Evolutionary conservation across 163 green algal species (phyloP), one percentile per base, ranked within the genome.

Genomic region (Chloromonas sp.): DNA sequence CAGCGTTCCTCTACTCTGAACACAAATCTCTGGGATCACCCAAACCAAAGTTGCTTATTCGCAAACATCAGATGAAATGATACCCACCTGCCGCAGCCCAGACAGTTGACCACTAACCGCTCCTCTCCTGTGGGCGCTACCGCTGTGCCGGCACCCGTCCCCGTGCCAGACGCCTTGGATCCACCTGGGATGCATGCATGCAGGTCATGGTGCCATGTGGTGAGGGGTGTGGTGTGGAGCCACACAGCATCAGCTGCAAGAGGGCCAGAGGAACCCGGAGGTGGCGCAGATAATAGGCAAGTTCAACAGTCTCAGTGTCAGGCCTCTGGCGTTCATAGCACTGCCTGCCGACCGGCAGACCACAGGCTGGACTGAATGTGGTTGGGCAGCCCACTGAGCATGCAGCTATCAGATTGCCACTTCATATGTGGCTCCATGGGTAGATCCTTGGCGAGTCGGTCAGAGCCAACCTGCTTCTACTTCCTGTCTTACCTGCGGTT

Each of bases 51-150:
- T 36, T 36, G 36, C 36, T 36, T 36, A 36, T 36, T 36, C 36
- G 36, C 36, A 36, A 36, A 36, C 36, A 36, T 36, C 36, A 36
- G 36, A 36, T 36, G 36, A 36, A 36, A 36, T 36, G 36, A 36
- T 36, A 36, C 36, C 36, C 36, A 36, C 36, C 36, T 36, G 57
- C 96, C 96, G 83, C 96, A 98, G 70, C 85, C 81, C 70, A 98
- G 86, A 91, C 96, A 98, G 89, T 98, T 98, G 85, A 91, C 88
- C 58, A 98, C 93, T 2, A 79, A 14, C 14, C 13, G 13, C 11
- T 36, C 13, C 71, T 3, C 5, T 79, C 13, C 14, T 11, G 71
- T 79, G 66, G 66, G 5, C 66, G 66, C 5, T 11, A 11, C 66
- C 66, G 11, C 66, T 5, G 5, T 74, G 66, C 66, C 66, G 5